Evolutionary conservation across 306 rosid genomes (phyloP).

Genomic region (Lablab purpureus): DNA sequence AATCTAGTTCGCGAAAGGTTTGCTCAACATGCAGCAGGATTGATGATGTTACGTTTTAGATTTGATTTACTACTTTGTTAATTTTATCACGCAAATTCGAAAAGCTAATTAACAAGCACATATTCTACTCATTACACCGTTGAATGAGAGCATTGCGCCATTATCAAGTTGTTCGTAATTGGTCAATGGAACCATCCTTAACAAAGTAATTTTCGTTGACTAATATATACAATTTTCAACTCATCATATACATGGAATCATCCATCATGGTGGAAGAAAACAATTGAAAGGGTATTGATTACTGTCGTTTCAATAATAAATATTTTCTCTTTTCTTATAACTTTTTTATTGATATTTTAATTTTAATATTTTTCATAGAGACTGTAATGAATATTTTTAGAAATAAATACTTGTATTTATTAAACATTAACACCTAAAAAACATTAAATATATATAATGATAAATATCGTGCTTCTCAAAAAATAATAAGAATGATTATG

Average conservation of each 20-base stretch:
- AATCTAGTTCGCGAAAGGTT: neutral
- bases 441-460: no score
- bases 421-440: no score
- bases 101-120: neutral
- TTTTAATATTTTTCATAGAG: no score
- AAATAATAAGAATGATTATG: no score
- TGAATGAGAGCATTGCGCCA: no score
- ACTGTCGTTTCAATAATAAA: no score
- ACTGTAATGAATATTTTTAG: no score
- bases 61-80: conserved; percentile 60
- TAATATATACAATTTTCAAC: neutral
- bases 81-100: conserved; percentile 7
- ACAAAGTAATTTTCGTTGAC: conserved; percentile 26
- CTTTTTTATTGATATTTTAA: no score
- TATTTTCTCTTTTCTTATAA: no score
- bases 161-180: neutral
- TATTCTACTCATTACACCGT: neutral
- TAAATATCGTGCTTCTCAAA: no score
- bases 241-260: neutral
- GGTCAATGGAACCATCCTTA: conserved; percentile 35
- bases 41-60: conserved; percentile 52
- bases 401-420: no score
- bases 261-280: conserved; percentile 10
- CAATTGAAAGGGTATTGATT: neutral
- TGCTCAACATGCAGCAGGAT: neutral